Evolutionary conservation across 306 rosid genomes (phyloP).

Genomic region (Astragalus glycyphyllos): DNA sequence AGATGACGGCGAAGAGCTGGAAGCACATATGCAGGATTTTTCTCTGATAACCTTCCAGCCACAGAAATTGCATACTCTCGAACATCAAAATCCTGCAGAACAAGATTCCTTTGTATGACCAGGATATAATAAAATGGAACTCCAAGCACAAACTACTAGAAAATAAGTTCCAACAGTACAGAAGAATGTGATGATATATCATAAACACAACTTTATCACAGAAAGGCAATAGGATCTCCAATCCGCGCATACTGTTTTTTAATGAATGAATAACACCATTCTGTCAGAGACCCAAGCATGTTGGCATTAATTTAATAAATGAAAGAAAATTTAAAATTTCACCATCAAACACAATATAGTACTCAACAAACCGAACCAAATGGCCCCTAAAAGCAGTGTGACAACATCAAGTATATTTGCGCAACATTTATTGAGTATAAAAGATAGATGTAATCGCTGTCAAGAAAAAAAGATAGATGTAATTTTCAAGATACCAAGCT

Average conservation of each 20-base stretch:
- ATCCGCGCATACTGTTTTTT: not conserved
- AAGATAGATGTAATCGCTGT: not conserved
- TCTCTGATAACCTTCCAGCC: constrained; percentile 96
- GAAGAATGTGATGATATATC: constrained; percentile 13
- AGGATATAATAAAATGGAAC: constrained; percentile 37
- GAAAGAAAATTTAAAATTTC: constrained; percentile 30
- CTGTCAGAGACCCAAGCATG: constrained; percentile 1
- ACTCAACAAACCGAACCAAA: constrained; percentile 15
- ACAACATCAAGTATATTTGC: constrained; percentile 1
- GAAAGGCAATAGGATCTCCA: constrained; percentile 13
- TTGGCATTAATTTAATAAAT: constrained; percentile 9
- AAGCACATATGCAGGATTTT: constrained; percentile 98
- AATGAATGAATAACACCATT: not conserved
- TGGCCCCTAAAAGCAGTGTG: constrained; percentile 12
- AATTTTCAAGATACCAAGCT: constrained; percentile 28
- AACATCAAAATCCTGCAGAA: constrained; percentile 90
- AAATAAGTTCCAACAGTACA: constrained; percentile 39
- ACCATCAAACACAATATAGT: not conserved
- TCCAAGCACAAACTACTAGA: constrained; percentile 35
- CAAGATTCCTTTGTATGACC: constrained; percentile 21
- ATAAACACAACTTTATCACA: not conserved
- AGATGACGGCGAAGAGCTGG: constrained; percentile 99
- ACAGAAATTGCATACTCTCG: constrained; percentile 91
- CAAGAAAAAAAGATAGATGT: not conserved
- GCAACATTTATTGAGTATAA: constrained; percentile 14